Percentiles rank a stretch among this genome's conserved stretches.
Evolutionary conservation across 2,329 filamentous ascomycete species (phyloP).

Genomic region (Paecilomyces niveus): DNA sequence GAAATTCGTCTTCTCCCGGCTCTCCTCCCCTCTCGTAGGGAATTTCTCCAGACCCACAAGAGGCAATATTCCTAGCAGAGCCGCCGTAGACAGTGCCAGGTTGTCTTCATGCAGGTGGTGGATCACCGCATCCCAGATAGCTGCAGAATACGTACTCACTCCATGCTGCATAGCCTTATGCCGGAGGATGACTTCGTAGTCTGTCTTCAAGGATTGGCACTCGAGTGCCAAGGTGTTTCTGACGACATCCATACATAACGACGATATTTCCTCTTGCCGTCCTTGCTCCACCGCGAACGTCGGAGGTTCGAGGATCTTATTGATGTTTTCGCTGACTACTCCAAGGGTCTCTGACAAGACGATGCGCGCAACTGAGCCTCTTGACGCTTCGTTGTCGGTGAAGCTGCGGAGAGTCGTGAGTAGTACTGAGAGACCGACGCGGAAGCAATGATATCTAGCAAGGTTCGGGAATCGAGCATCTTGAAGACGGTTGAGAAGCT

Average conservation of each 20-base stretch:
- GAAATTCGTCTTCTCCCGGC: conserved; percentile 59
- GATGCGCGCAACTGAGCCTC: conserved; percentile 40
- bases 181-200: conserved; percentile 59
- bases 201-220: conserved; percentile 60
- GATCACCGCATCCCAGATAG: conserved; percentile 72
- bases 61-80: conserved; percentile 62
- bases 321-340: conserved; percentile 42
- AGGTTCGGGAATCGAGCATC: conserved; percentile 32
- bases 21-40: conserved; percentile 40
- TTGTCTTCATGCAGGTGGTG: conserved; percentile 60
- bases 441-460: conserved; percentile 40
- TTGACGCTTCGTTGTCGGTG: conserved; percentile 38
- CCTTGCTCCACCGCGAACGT: conserved; percentile 41
- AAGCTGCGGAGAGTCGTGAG: conserved; percentile 41
- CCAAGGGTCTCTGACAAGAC: conserved; percentile 43
- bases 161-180: conserved; percentile 59
- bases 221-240: conserved; percentile 62
- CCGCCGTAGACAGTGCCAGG: conserved; percentile 64
- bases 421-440: conserved; percentile 38
- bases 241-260: conserved; percentile 57
- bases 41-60: conserved; percentile 73
- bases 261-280: conserved; percentile 46
- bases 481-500: conserved; percentile 59
- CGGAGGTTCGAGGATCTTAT: conserved; percentile 52
- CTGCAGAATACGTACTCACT: conserved; percentile 61